Evolutionary conservation across 768 basidiomycete genomes (phyloP).

Genomic region (Kwoniella mangroviensis): DNA sequence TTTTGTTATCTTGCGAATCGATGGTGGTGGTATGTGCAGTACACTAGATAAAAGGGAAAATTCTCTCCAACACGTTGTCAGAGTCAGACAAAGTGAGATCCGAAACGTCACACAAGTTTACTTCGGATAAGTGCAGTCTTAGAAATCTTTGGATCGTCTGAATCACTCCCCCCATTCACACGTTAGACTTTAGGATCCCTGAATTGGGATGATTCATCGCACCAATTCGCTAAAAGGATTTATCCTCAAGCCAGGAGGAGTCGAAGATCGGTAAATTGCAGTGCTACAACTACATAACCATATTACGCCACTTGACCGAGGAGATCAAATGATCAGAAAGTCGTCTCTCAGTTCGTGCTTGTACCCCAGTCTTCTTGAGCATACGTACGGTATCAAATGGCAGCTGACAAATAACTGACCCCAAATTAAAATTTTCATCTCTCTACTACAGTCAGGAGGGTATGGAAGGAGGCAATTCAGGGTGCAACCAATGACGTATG

Average conservation of each 20-base stretch:
- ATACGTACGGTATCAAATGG: neutral
- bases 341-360: neutral
- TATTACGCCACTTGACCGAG: neutral
- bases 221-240: neutral
- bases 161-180: constrained; percentile 3
- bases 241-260: neutral
- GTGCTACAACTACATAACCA: neutral
- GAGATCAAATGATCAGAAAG: constrained; percentile 3
- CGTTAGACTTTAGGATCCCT: neutral
- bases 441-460: neutral
- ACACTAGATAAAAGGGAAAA: neutral
- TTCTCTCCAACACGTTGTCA: constrained; percentile 3
- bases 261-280: neutral
- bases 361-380: neutral
- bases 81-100: neutral
- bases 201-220: constrained; percentile 9
- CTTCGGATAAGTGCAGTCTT: too few species aligned
- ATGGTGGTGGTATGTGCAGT: neutral
- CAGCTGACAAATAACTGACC: constrained; percentile 5
- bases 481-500: neutral
- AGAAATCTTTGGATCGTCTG: neutral
- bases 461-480: neutral
- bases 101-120: constrained; percentile 7
- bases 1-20: neutral
- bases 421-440: constrained; percentile 6